Evolutionary conservation across 441 rosid genomes (phyloP), one percentile per base, ranked within the genome.

Genomic region (Sinapis alba): DNA sequence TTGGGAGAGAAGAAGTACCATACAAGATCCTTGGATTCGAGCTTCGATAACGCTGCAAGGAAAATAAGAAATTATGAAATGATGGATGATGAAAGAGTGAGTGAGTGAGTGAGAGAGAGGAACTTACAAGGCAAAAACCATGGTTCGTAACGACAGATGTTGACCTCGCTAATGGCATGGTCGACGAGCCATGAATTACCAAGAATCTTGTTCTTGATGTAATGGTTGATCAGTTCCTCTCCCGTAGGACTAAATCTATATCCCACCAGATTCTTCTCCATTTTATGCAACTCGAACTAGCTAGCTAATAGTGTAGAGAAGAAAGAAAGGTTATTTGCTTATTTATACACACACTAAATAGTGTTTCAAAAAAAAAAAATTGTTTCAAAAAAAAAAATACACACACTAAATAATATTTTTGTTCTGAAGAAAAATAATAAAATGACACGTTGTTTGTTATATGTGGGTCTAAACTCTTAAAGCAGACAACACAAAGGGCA

Each of bases 1-100:
- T 12, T 77, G 0, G 41, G 77, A 4, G 69, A 72, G 20, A 77
- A 77, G 60, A 77, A 77, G 41, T 71, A 77, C 80, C 80, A 77
- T 0, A 15, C 51, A 7, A 4, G 77, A 77, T 77, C 77, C 0
- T 60, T 50, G 8, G 80, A 72, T 10, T 66, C 0, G 0, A 77
- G 16, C 73, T 66, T 77, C 21, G 80, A 18, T 12, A 71, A 50
- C 7, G 63, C 80, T 77, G 7, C 11, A 50, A 34, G 13, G 6
- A 53, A 13, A 28, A 10, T 1, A 19, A 51, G 0, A 34, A 61
- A 23, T 3, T 5, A 36, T 38, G 20, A 51, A 47, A 60, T 53
- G 18, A 32, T 32, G 13, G 13, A 61, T 21, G n/a, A 12, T 9
- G 24, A 56, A 23, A 38, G n/a, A 38, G 12, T 3, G 50, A 43